phyloP scores from a whole-genome alignment of 208 protist genomes.

The Crithidia expoeki region DNA sequence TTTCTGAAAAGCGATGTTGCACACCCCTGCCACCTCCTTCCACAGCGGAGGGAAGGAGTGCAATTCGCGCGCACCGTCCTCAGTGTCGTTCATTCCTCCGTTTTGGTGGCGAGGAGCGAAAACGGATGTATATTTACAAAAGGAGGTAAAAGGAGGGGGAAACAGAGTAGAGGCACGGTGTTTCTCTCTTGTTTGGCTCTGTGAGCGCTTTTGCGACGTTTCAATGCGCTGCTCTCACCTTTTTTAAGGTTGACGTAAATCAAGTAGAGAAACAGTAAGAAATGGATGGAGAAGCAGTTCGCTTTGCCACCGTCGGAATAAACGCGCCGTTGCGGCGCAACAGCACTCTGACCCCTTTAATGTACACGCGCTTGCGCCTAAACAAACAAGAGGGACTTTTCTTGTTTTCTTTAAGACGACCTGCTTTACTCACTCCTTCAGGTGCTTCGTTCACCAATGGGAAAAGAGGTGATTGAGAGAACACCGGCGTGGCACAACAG shows the following conservation, averaged over 20 bases:
- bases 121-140: too few relatives aligned
- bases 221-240: too few relatives aligned
- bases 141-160: not conserved
- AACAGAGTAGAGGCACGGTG: too few relatives aligned
- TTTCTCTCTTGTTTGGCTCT: too few relatives aligned
- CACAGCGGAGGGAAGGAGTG: conserved; percentile 44
- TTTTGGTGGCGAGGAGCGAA: not conserved
- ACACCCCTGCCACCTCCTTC: conserved; percentile 38
- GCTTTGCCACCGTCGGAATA: too few relatives aligned
- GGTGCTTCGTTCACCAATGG: not conserved
- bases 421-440: not conserved
- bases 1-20: conserved; percentile 36
- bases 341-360: conserved; percentile 2
- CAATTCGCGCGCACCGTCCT: conserved; percentile 1
- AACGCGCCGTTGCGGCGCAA: conserved; percentile 9
- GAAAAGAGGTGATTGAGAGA: too few relatives aligned
- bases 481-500: too few relatives aligned
- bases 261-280: too few relatives aligned
- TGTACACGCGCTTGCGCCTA: too few relatives aligned
- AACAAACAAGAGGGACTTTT: not conserved
- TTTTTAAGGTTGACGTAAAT: too few relatives aligned
- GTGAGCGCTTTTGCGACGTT: not conserved
- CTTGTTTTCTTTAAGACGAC: not conserved
- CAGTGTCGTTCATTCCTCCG: not conserved
- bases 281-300: too few relatives aligned